Conservation (phyloP, 768 basidiomycete species). For the Wakefieldia striispora region DNA sequence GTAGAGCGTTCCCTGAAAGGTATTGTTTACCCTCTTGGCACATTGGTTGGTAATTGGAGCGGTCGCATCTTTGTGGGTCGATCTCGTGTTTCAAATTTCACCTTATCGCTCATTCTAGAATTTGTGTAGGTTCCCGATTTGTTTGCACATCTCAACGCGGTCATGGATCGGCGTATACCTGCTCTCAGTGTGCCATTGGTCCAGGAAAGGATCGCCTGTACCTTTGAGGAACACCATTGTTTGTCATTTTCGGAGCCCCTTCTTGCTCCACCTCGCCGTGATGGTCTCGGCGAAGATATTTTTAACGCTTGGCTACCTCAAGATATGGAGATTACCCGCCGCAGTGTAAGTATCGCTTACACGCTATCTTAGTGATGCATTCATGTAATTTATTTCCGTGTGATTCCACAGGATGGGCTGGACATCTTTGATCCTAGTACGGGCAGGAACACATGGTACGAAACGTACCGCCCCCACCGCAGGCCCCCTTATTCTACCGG, state of each 20-base stretch:
- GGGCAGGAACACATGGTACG: slow-evolving; percentile 40
- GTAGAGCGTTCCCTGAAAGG: slow-evolving; percentile 39
- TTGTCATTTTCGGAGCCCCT: slow-evolving; percentile 38
- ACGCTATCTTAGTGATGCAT: neutral
- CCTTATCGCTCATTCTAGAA: slow-evolving; percentile 21
- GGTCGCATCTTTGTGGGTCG: slow-evolving; percentile 45
- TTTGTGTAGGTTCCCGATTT: slow-evolving; percentile 25
- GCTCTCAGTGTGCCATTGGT: slow-evolving; percentile 25
- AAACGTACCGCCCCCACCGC: slow-evolving; percentile 42
- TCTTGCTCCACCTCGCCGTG: slow-evolving; percentile 31
- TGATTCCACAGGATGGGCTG: slow-evolving; percentile 36
- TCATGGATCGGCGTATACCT: slow-evolving; percentile 18
- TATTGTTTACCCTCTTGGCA: slow-evolving; percentile 42
- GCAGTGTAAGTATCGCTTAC: slow-evolving; percentile 29
- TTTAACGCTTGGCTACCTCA: slow-evolving; percentile 50
- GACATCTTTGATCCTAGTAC: slow-evolving; percentile 42
- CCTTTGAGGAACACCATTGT: slow-evolving; percentile 48
- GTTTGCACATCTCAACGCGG: slow-evolving; percentile 23
- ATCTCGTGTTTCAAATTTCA: slow-evolving; percentile 4
- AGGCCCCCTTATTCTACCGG: slow-evolving; percentile 36
- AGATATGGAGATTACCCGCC: slow-evolving; percentile 32
- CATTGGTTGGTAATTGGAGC: slow-evolving; percentile 44
- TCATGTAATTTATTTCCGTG: slow-evolving; percentile 11
- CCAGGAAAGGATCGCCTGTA: slow-evolving; percentile 40
- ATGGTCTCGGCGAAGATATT: slow-evolving; percentile 41